Percentiles rank a stretch among this genome's conserved stretches.
phyloP scores from a whole-genome alignment of 2,329 filamentous ascomycete species.

The Penicillium sp. region DNA sequence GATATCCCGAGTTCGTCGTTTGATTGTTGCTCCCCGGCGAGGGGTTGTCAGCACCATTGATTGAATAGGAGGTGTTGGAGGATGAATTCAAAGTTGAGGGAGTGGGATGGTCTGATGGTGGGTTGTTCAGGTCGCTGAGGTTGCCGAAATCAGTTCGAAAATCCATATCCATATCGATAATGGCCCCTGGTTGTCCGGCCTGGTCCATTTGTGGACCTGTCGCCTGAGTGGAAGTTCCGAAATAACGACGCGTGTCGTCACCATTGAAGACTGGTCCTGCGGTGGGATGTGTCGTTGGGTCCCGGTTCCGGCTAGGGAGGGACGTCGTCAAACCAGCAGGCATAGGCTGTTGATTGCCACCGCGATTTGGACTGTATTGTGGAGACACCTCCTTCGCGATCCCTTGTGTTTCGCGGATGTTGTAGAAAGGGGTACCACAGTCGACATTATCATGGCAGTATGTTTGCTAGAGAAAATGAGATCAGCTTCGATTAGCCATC shows the following conservation, averaged over 20 bases:
- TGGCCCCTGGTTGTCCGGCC: not conserved
- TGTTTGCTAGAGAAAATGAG: slow-evolving; percentile 7
- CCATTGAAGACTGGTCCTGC: not conserved
- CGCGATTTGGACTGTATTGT: slow-evolving; percentile 4
- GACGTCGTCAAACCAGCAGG: slow-evolving; percentile 14
- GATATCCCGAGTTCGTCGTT: slow-evolving; percentile 12
- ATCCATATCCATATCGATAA: slow-evolving; percentile 32
- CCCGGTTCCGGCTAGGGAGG: slow-evolving; percentile 29
- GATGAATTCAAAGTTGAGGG: slow-evolving; percentile 39
- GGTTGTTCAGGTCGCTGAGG: slow-evolving; percentile 30
- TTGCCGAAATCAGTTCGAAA: slow-evolving; percentile 30
- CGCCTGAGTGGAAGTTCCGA: slow-evolving; percentile 4
- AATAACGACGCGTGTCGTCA: slow-evolving; percentile 11
- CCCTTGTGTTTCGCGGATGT: slow-evolving; percentile 9
- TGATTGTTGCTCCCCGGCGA: slow-evolving; percentile 27
- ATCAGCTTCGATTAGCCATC: slow-evolving; percentile 2
- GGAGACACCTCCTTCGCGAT: not conserved
- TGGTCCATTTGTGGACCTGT: slow-evolving; percentile 3
- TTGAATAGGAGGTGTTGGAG: slow-evolving; percentile 37
- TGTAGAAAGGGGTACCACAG: slow-evolving; percentile 8
- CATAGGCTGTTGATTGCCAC: slow-evolving; percentile 1
- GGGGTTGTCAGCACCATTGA: slow-evolving; percentile 28
- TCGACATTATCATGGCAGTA: slow-evolving; percentile 12
- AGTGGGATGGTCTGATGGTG: slow-evolving; percentile 36
- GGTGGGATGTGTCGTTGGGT: slow-evolving; percentile 1